A percentile compares a stretch with the other conserved stretches of the same genome.
These are phyloP conservation scores for Anethum foeniculum DNA, from an alignment of 140 eudicot species.

Conservation along the genomic window DNA sequence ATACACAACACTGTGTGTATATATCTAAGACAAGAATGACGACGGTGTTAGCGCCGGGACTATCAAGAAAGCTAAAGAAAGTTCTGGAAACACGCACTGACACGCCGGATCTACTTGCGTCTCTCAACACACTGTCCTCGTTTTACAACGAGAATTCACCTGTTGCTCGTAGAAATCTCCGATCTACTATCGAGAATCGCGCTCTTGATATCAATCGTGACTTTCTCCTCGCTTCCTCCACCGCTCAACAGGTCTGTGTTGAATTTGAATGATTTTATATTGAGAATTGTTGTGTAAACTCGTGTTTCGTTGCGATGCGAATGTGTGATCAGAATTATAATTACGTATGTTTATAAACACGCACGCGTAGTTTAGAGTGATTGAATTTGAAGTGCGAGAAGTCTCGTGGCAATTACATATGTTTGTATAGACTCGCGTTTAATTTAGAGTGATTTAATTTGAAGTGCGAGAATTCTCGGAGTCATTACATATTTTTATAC, in stretches of 20 bases:
- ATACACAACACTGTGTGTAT: background rate
- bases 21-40: constrained; percentile 26
- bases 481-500: too few relatives aligned
- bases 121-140: constrained; percentile 77
- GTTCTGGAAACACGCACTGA: constrained; percentile 86
- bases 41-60: constrained; percentile 84
- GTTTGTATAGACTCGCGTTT: too few relatives aligned
- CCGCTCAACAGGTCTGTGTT: constrained; percentile 41
- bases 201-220: constrained; percentile 69
- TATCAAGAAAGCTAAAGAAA: constrained; percentile 91
- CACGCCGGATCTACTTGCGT: constrained; percentile 66
- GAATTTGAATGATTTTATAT: background rate
- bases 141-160: constrained; percentile 70
- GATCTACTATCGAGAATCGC: constrained; percentile 93
- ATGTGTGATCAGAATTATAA: too few relatives aligned
- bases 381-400: too few relatives aligned
- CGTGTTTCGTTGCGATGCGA: background rate
- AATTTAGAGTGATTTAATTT: too few relatives aligned
- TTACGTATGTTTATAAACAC: too few relatives aligned
- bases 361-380: too few relatives aligned
- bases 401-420: too few relatives aligned
- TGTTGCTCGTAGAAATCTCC: constrained; percentile 83
- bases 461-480: too few relatives aligned
- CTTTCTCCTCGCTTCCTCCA: constrained; percentile 60
- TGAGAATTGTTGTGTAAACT: too few relatives aligned